Base-by-base conservation (phyloP, 1,284 basidiomycete species). In the Apiotrichum siamense region DNA sequence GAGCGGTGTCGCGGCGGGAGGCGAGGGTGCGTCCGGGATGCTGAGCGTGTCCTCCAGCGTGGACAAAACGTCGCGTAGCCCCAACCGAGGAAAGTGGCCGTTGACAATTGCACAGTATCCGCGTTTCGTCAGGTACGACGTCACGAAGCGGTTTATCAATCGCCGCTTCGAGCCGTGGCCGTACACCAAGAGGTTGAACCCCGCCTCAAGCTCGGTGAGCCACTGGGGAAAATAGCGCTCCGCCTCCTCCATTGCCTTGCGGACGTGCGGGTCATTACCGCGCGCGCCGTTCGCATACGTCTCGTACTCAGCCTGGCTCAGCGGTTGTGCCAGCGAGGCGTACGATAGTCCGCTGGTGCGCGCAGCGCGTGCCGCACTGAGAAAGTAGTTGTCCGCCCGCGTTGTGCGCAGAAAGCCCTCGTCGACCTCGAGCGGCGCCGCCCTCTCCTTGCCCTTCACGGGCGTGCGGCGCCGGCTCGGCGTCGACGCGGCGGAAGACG, bases 111-210 rank as follows among this genome's bases (percentile, higher is more conserved):
- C 80, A 43, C 87, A 84, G 62, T 88, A 81, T 0, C 86, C 87
- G 0, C 67, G 69, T 54, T 77, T 79, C 6, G 78, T 70, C 57
- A 86, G 83, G 13, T 70, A 62, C 3, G 78, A 64, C 6, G 70
- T 75, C 2, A 85, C 87, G 58, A 94, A 87, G 20, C 79, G 73
- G 67, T 93, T 88, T 23, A 96, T 73, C 6, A 86, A 60, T 13
- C 66, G 71, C 45, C 87, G 78, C 67, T 96, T 97, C 21, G 87
- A 91, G 1, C 92, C 92, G 62, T 83, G 82, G 0, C 92, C 92
- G 62, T 90, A 88, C 65, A 88, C 83, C 11, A 92, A 70, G 47
- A 96, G 74, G 67, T 88, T 90, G 77, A 91, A 94, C 1, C 87
- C 89, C 63, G 84, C 80, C 1, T 79, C 75, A 21, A 96, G 78